A percentile compares a stretch with the other conserved stretches of the same genome.
These are phyloP conservation scores for Seminavis robusta DNA, from an alignment of 108 stramenopile species.

Conservation along the genomic window DNA sequence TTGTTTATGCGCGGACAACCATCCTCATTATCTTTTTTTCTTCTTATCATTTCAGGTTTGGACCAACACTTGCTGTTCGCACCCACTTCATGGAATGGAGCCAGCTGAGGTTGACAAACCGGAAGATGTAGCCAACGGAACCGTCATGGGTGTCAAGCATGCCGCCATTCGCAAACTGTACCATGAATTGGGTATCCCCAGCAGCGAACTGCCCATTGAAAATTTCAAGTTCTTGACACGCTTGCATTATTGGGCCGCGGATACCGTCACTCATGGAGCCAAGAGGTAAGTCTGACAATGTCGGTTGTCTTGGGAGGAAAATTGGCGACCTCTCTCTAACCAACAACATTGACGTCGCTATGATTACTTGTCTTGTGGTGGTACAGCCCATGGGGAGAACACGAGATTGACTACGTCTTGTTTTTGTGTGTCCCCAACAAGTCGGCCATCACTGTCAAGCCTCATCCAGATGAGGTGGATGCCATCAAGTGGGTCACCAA, in stretches of 20 bases:
- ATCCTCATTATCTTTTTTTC: constrained; percentile 8
- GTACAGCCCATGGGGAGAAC: constrained; percentile 95
- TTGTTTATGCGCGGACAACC: background rate
- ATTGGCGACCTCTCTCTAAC: too few relatives aligned
- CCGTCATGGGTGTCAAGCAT: constrained; percentile 86
- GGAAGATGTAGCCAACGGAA: constrained; percentile 54
- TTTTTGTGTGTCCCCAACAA: constrained; percentile 66
- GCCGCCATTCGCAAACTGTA: constrained; percentile 96
- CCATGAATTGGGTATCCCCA: constrained; percentile 94
- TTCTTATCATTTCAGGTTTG: constrained; percentile 61
- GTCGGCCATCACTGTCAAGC: constrained; percentile 57
- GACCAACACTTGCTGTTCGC: constrained; percentile 99
- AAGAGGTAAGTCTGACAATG: constrained; percentile 48
- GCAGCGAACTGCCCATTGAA: constrained; percentile 47
- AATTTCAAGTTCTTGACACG: constrained; percentile 96
- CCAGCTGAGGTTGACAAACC: constrained; percentile 72
- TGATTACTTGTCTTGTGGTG: too few relatives aligned
- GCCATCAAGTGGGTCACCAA: constrained; percentile 72
- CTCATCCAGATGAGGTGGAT: constrained; percentile 92
- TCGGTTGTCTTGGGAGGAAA: too few relatives aligned
- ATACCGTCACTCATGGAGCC: constrained; percentile 84
- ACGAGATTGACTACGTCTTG: constrained; percentile 99
- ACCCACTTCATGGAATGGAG: constrained; percentile 92
- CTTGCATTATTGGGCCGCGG: constrained; percentile 96
- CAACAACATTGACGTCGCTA: background rate